Conservation (phyloP, 2,329 filamentous ascomycete species). For the Aspergillus calidoustus region DNA sequence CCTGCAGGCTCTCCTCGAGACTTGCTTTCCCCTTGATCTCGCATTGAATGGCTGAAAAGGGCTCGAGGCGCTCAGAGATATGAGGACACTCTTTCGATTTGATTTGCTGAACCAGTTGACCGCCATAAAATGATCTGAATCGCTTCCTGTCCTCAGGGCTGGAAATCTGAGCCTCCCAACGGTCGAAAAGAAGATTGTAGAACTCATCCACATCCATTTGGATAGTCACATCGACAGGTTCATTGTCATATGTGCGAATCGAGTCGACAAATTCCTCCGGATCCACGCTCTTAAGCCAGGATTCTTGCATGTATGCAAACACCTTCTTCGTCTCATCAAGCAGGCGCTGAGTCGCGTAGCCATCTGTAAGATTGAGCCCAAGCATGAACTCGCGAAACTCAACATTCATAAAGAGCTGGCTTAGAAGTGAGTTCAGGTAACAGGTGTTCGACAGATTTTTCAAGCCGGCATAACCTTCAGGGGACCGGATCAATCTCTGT, state of each 20-base stretch:
- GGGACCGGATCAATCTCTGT: constrained; percentile 69
- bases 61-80: constrained; percentile 86
- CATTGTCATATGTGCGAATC: constrained; percentile 82
- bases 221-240: constrained; percentile 79
- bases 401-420: constrained; percentile 95
- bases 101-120: constrained; percentile 90
- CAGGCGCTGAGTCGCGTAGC: constrained; percentile 64
- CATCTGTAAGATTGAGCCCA: constrained; percentile 60
- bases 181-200: constrained; percentile 90
- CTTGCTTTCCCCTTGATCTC: constrained; percentile 91
- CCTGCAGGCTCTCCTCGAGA: constrained; percentile 83
- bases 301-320: constrained; percentile 86
- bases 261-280: constrained; percentile 72
- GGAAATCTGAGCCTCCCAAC: constrained; percentile 82
- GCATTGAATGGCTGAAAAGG: constrained; percentile 92
- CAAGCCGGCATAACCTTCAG: constrained; percentile 85
- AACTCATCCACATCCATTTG: constrained; percentile 99
- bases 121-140: constrained; percentile 86
- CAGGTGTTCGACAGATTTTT: constrained; percentile 93
- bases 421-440: constrained; percentile 93
- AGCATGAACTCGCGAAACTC: constrained; percentile 86
- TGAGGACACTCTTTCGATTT: constrained; percentile 94
- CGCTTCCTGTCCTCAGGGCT: constrained; percentile 68
- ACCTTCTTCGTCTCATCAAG: constrained; percentile 78
- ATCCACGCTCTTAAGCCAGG: constrained; percentile 73